Base-by-base conservation (phyloP, 768 basidiomycete species). In the Calocera viscosa region DNA sequence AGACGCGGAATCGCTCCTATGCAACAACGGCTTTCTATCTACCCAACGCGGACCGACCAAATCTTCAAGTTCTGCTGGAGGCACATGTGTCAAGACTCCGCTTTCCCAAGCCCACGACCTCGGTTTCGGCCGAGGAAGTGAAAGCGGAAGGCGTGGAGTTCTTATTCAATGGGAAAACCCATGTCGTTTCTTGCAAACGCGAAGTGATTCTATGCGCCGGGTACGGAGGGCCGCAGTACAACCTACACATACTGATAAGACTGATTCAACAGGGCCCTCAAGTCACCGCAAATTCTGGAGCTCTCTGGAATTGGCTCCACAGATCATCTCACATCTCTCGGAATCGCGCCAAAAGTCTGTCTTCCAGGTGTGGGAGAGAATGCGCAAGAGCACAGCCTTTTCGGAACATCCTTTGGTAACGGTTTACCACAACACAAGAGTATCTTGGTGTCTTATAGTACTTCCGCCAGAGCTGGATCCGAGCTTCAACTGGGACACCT, bases 301-400 rank as follows among this genome's bases (percentile, higher is more conserved):
- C 74, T 86, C 1, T 87, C 86, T 0, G 88, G 90, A 5, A 86
- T 94, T 65, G 90, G 90, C 1, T 78, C 81, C 0, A 70, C 72
- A 1, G 72, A 75, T 0, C 70, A 86, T 41, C 76, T 90, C 41
- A 71, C 80, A 41, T 76, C 75, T 35, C 75, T 82, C 65, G 78
- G 78, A 12, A 81, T 91, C 34, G 70, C 75, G 7, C 77, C 79
- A 67, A 64, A 83, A 30, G 79, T 88, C 16, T 83, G 89, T 65
- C 81, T 91, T 16, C 87, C 88, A 0, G 86, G 86, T 19, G 90
- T 94, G 0, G 90, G 90, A 12, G 86, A 87, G 72, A 83, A 89
- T 69, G 69, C 80, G 64, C 81, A 82, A 71, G 80, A 83, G 67
- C 80, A 85, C 67, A 66, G 72, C 64, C 72, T 70, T n/a, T 35